Percentiles rank a stretch among this genome's conserved stretches.
These are phyloP conservation scores for Aphanocladium album DNA, from an alignment of 2,329 filamentous ascomycete species.

Conservation along the genomic window DNA sequence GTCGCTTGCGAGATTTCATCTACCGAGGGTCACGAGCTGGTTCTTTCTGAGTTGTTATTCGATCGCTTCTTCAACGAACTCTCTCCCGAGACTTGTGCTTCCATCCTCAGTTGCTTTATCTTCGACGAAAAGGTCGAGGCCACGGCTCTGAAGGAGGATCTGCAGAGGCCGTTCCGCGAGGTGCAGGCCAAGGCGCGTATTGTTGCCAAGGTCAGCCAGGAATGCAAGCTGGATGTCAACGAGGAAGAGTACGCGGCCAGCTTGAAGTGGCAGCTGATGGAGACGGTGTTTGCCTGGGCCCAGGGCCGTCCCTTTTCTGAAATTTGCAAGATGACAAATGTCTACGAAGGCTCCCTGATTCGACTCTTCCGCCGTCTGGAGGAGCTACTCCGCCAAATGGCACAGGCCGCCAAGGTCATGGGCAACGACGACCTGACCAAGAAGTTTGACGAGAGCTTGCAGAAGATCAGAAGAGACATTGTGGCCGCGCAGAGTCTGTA, in stretches of 20 bases:
- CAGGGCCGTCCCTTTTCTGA: constrained; percentile 85
- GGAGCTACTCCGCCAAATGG: constrained; percentile 91
- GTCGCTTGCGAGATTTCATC: constrained; percentile 98
- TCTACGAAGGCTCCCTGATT: constrained; percentile 94
- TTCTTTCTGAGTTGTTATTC: constrained; percentile 89
- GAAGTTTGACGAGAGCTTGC: constrained; percentile 84
- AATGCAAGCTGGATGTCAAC: constrained; percentile 90
- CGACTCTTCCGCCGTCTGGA: constrained; percentile 93
- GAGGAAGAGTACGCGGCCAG: constrained; percentile 88
- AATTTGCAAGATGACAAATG: constrained; percentile 99
- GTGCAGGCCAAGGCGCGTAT: constrained; percentile 82
- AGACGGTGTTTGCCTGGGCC: constrained; percentile 89
- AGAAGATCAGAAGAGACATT: constrained; percentile 86
- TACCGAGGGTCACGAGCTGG: constrained; percentile 80
- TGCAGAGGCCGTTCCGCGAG: constrained; percentile 79
- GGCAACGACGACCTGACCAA: constrained; percentile 87
- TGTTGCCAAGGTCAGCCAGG: constrained; percentile 88
- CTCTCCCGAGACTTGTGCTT: constrained; percentile 78
- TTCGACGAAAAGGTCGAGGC: constrained; percentile 94
- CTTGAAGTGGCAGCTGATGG: constrained; percentile 95
- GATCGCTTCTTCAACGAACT: constrained; percentile 98
- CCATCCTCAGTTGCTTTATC: constrained; percentile 88
- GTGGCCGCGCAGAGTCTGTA: constrained; percentile 93
- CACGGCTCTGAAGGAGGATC: constrained; percentile 70
- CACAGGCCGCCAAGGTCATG: constrained; percentile 95